Base-by-base conservation (phyloP, 495 filamentous ascomycete species). In the Penicillium canescens region DNA sequence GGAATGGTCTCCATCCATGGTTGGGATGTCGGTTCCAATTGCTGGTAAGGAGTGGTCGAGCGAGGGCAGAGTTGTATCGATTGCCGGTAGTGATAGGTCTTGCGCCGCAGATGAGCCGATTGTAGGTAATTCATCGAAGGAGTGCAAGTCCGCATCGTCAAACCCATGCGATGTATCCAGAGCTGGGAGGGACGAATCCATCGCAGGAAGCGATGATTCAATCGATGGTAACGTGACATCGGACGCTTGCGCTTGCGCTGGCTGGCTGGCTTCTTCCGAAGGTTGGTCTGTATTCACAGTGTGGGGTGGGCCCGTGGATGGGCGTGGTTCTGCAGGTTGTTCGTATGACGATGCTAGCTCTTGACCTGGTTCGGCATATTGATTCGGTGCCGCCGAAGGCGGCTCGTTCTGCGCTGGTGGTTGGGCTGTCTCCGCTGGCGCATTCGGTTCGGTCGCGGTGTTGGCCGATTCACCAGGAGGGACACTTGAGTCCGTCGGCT, bases 31-130 rank as follows among this genome's bases (percentile, higher is more conserved):
- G 3, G 61, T 67, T 8, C 64, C 64, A 18, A 76, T 72, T 9
- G 73, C 63, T 31, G 72, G 72, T n/a, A 76, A 49, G 2, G 71
- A 58, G 7, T 65, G 54, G 42, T 76, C 73, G 28, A 69, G 55
- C 6, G 59, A 59, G 5, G 73, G 70, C 43, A 76, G 36, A 10
- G 63, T 64, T 13, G 65, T 68, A 47, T 76, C 73, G 31, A 74
- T 74, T n/a, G 71, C 63, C 6, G 71, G 71, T 8, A 76, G 60
- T 6, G 70, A 63, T 26, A 65, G 58, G 24, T 76, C 71, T 18
- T 55, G 54, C 2, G 54, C 54, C 1, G 64, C 46, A 42, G 64
- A 55, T 26, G 65, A 61, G 37, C 56, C 65, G 20, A 69, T 51
- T 28, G 62, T 61, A 8, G 66, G 71, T 31, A 76, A 52, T 3